Base-by-base conservation (phyloP, 2,329 filamentous ascomycete genomes). In the Chaetomium olivaceum region DNA sequence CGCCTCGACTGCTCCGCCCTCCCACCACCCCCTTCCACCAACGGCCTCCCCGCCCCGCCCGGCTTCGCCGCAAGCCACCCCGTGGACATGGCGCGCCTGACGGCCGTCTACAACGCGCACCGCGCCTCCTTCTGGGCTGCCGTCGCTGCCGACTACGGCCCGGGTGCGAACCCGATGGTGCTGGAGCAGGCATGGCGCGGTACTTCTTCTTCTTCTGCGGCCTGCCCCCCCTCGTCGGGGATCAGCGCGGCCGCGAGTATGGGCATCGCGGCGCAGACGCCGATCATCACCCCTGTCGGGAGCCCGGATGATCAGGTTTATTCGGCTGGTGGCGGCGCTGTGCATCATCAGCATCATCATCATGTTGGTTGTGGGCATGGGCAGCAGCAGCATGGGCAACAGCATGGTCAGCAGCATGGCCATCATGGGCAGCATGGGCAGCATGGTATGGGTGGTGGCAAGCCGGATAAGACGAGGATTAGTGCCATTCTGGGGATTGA, bases 121-220 rank as follows among this genome's bases (percentile, higher is more conserved):
- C 87, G 89, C 52, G 81, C 83, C 59, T 84, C 85, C 9, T 93
- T 94, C 79, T 94, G 91, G 91, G 81, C 85, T 39, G 82, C 85
- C 57, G 84, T 94, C 43, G 90, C 90, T 33, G 80, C 85, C 29
- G 89, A 92, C 72, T 93, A 93, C 73, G 90, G 90, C 61, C 76
- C 80, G 16, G 85, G 87, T 39, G 82, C 83, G 1, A 88, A 85
- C 58, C 85, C 89, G 1, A 81, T 83, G 16, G 81, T 87, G 39
- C 81, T 92, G 23, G 90, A 92, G 78, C 87, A 89, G 74, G 87
- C 88, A n/a, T 92, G 89, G 77, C 74, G 68, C 27, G 71, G 69
- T 25, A 48, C 31, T 19, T 27, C 54, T 19, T n/a, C 52, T 4
- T 21, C 19, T 19, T 7, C 46, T 1, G 31, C 43, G 9, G 46